phyloP scores from a whole-genome alignment of 2,329 filamentous ascomycete genomes.

The Scedosporium aurantiacum region DNA sequence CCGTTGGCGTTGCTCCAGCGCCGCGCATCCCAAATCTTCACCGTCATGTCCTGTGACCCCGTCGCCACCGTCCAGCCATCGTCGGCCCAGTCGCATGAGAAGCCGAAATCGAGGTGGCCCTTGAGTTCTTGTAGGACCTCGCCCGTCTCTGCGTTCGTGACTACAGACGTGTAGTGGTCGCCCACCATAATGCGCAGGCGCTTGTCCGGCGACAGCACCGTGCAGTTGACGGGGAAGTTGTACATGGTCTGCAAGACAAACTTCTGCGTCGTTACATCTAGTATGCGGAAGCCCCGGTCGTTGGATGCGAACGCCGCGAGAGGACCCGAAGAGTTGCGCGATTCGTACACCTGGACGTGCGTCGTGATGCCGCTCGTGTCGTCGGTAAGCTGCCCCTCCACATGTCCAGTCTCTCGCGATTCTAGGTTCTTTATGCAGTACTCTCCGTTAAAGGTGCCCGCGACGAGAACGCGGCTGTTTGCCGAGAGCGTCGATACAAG shows the following conservation, averaged over 20 bases:
- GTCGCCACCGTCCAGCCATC: constrained; percentile 69
- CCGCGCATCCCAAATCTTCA: constrained; percentile 68
- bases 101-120: constrained; percentile 60
- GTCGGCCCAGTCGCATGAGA: constrained; percentile 70
- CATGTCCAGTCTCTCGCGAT: constrained; percentile 22
- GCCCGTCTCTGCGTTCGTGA: constrained; percentile 59
- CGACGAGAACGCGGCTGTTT: constrained; percentile 43
- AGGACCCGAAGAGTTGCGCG: constrained; percentile 40
- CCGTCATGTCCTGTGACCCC: constrained; percentile 61
- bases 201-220: constrained; percentile 59
- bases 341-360: constrained; percentile 46
- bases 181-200: constrained; percentile 64
- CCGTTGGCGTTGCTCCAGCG: constrained; percentile 50
- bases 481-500: constrained; percentile 39
- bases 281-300: constrained; percentile 44
- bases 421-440: constrained; percentile 39
- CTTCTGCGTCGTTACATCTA: constrained; percentile 48
- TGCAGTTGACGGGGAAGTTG: constrained; percentile 58
- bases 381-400: constrained; percentile 36
- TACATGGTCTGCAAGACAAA: constrained; percentile 45
- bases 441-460: constrained; percentile 46
- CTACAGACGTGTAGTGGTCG: constrained; percentile 53
- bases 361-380: constrained; percentile 50
- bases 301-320: constrained; percentile 53
- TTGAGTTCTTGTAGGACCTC: constrained; percentile 43